A percentile compares a stretch with the other conserved stretches of the same genome.
Conservation (phyloP, 176 grass and related monocot genomes). For the Avena eriantha region DNA sequence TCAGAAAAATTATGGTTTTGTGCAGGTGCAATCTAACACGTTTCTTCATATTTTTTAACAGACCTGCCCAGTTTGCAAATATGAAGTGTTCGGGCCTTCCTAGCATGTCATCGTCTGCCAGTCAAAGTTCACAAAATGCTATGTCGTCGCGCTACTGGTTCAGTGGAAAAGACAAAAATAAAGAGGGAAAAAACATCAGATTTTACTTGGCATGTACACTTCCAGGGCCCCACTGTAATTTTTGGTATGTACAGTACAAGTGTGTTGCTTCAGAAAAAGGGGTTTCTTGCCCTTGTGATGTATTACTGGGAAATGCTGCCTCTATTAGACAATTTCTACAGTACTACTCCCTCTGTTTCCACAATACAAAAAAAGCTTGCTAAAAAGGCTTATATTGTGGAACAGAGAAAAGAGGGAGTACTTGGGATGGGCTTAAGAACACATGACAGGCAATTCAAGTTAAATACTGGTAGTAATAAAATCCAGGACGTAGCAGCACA, state of each 20-base stretch:
- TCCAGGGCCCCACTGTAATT: not conserved
- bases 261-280: not conserved
- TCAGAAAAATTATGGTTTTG: not conserved
- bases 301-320: not conserved
- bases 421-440: not conserved
- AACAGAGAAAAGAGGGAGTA: too few relatives aligned
- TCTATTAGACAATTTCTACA: not conserved
- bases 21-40: not conserved
- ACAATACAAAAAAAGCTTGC: too few relatives aligned
- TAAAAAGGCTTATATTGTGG: too few relatives aligned
- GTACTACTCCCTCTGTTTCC: not conserved
- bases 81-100: conserved; percentile 73
- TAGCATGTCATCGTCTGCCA: conserved; percentile 20
- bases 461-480: not conserved
- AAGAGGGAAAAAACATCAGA: not conserved
- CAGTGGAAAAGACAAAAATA: not conserved
- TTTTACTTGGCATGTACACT: not conserved
- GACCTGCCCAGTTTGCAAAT: conserved; percentile 86
- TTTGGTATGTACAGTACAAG: conserved; percentile 21
- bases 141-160: not conserved
- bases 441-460: not conserved
- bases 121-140: not conserved
- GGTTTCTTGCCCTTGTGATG: not conserved
- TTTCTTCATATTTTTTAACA: conserved; percentile 40
- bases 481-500: not conserved